Percentiles rank a stretch among this genome's conserved stretches.
Evolutionary conservation across 176 grass and related monocot species (phyloP).

Genomic region (Ampelocalamus luodianensis): DNA sequence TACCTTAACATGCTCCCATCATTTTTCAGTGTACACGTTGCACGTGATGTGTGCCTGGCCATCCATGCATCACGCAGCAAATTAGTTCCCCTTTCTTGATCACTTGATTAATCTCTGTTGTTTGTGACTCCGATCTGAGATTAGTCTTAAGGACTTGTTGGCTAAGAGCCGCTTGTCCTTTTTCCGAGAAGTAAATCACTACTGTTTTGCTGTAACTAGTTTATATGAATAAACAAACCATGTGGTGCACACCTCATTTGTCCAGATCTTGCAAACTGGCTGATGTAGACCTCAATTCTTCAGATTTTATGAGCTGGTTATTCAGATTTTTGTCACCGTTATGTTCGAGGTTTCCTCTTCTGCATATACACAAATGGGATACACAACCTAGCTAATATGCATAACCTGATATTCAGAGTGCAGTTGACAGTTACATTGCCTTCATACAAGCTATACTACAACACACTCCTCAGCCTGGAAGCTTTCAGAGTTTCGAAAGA

Average conservation of each 20-base stretch:
- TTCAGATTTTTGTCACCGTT: not conserved
- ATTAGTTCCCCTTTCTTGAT: conserved; percentile 8
- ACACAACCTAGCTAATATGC: too few relatives aligned
- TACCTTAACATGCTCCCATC: conserved; percentile 19
- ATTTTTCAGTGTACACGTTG: conserved; percentile 19
- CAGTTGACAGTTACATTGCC: not conserved
- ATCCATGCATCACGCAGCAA: not conserved
- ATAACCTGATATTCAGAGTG: not conserved
- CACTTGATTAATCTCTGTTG: not conserved
- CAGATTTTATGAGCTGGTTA: not conserved
- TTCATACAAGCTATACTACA: not conserved
- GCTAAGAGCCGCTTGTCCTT: not conserved
- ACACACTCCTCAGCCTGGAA: not conserved
- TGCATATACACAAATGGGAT: not conserved
- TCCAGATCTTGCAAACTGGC: not conserved
- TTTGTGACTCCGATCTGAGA: conserved; percentile 3
- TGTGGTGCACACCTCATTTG: not conserved
- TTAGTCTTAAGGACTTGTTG: not conserved
- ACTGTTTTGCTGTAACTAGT: not conserved
- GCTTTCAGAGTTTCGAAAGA: not conserved
- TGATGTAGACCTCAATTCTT: not conserved
- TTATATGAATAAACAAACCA: not conserved
- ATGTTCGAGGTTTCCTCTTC: not conserved
- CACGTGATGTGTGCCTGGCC: conserved; percentile 34
- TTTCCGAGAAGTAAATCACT: not conserved